Evolutionary conservation across 2,329 filamentous ascomycete species (phyloP).

Genomic region (Aureobasidium zeae): DNA sequence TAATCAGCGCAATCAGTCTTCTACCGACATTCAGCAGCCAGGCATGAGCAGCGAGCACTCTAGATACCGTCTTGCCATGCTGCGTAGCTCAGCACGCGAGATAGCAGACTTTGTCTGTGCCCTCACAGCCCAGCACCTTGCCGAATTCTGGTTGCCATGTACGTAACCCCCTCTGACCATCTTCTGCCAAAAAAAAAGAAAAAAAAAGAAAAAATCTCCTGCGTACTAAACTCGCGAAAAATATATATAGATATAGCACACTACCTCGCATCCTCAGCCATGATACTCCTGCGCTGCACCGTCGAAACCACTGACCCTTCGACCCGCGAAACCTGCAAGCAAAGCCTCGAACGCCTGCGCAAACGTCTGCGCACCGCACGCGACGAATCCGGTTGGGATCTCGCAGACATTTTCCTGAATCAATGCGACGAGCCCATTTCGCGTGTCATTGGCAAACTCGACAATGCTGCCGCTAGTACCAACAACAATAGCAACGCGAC

Average conservation of each 20-base stretch:
- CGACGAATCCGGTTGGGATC: constrained; percentile 4
- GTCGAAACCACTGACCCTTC: constrained; percentile 2
- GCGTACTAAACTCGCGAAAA: not conserved
- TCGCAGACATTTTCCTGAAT: constrained; percentile 13
- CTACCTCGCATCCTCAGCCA: constrained; percentile 4
- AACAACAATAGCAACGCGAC: not conserved
- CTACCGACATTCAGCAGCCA: not conserved
- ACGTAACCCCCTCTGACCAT: not conserved
- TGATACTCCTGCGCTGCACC: constrained; percentile 10
- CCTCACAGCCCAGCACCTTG: constrained; percentile 5
- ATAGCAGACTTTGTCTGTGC: constrained; percentile 14
- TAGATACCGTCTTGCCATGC: constrained; percentile 3
- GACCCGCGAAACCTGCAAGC: not conserved
- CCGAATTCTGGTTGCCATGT: constrained; percentile 11
- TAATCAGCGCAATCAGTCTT: not conserved
- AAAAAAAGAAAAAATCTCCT: no score
- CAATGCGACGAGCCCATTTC: constrained; percentile 14
- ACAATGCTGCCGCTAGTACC: not conserved
- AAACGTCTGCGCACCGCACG: constrained; percentile 8
- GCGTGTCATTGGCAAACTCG: not conserved
- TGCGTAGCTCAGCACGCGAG: constrained; percentile 6
- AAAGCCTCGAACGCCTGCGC: not conserved
- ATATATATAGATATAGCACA: constrained; percentile 1
- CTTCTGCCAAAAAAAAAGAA: no score
- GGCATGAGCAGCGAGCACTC: constrained; percentile 2